Evolutionary conservation across 164 flowering plant genomes (phyloP).

Genomic region (Stephania cephalantha): DNA sequence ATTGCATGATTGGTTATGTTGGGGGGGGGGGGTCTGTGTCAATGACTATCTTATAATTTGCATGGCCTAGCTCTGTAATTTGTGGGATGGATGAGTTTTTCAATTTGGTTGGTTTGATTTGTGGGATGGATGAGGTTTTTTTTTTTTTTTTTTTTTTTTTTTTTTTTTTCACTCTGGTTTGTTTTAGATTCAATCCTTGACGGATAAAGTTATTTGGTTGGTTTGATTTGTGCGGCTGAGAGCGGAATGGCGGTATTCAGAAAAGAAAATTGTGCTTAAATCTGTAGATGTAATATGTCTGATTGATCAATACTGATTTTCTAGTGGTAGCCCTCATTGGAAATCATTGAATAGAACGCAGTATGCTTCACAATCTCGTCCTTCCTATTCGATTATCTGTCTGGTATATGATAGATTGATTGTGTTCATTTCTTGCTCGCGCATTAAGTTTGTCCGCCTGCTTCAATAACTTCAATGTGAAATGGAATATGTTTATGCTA

Average conservation of each 20-base stretch:
- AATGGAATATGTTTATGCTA: not conserved
- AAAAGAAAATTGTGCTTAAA: not conserved
- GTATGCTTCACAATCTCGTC: not conserved
- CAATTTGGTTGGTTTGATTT: no score
- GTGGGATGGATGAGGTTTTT: no score
- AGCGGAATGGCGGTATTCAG: not conserved
- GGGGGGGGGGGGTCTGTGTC: not conserved
- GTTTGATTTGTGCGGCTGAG: not conserved
- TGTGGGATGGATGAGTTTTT: not conserved
- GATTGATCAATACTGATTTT: no score
- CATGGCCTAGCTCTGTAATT: not conserved
- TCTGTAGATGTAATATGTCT: no score
- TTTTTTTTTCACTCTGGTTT: no score
- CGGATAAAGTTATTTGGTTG: not conserved
- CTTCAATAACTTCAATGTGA: not conserved
- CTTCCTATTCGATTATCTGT: not conserved
- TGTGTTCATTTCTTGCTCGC: not conserved
- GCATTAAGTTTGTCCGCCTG: not conserved
- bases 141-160: no score
- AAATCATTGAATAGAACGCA: not conserved
- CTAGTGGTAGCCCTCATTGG: not conserved
- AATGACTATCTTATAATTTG: not conserved
- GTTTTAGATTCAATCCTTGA: no score
- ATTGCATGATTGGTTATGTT: constrained; percentile 7
- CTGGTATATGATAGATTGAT: not conserved